A percentile compares a stretch with the other conserved stretches of the same genome.
These are phyloP conservation scores for Hypoxylon sp. DNA, from an alignment of 2,329 filamentous ascomycete genomes.

Conservation along the genomic window DNA sequence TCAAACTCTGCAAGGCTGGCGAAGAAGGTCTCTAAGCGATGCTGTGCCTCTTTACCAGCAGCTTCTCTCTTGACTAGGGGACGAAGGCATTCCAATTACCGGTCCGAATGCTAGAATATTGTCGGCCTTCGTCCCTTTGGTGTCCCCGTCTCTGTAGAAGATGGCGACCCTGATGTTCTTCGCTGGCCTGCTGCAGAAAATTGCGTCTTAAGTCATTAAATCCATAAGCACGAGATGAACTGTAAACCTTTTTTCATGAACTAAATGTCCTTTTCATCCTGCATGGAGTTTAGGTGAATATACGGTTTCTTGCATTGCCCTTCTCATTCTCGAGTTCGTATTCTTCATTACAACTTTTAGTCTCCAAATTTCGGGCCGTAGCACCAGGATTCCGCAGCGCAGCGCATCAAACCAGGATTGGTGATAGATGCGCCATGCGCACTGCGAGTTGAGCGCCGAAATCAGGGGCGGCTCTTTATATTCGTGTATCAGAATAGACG, in stretches of 20 bases:
- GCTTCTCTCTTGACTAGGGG: slow-evolving; percentile 21
- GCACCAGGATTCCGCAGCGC: slow-evolving; percentile 48
- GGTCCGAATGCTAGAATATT: slow-evolving; percentile 4
- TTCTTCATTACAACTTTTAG: slow-evolving; percentile 39
- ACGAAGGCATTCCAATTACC: slow-evolving; percentile 8
- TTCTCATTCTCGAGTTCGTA: slow-evolving; percentile 41
- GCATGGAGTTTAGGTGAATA: slow-evolving; percentile 50
- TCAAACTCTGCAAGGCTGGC: slow-evolving; percentile 95
- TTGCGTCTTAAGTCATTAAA: slow-evolving; percentile 19
- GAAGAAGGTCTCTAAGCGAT: slow-evolving; percentile 85
- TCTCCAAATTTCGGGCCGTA: slow-evolving; percentile 38
- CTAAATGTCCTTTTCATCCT: slow-evolving; percentile 43
- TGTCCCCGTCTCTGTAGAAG: slow-evolving; percentile 25
- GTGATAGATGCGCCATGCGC: slow-evolving; percentile 50
- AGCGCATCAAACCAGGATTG: slow-evolving; percentile 52
- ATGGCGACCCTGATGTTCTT: slow-evolving; percentile 41
- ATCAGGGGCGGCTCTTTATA: slow-evolving; percentile 42
- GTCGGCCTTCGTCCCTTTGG: slow-evolving; percentile 24
- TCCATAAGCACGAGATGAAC: slow-evolving; percentile 19
- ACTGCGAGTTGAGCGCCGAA: slow-evolving; percentile 48
- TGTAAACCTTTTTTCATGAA: slow-evolving; percentile 36
- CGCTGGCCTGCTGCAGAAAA: slow-evolving; percentile 6
- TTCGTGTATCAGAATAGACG: slow-evolving; percentile 49
- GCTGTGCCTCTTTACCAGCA: slow-evolving; percentile 13
- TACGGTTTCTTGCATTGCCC: slow-evolving; percentile 39